These are phyloP conservation scores for Xanthoconium stramineum DNA, from an alignment of 768 basidiomycete genomes.

Conservation along the genomic window DNA sequence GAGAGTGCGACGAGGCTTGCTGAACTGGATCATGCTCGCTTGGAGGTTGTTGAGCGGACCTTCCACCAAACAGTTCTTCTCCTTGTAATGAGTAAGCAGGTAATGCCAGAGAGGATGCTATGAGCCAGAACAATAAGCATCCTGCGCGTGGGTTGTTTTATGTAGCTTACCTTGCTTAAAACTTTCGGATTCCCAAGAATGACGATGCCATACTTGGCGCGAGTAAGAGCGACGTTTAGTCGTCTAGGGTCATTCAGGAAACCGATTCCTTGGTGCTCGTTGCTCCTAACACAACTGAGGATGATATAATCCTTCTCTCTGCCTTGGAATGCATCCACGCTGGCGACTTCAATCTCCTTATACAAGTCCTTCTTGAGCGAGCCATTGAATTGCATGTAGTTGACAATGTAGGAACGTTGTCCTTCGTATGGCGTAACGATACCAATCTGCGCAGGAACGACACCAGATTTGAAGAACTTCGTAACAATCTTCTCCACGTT, in stretches of 20 bases:
- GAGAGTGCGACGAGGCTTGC: conserved; percentile 89
- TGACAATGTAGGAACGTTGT: conserved; percentile 96
- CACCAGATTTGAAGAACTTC: conserved; percentile 99
- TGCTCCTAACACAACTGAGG: conserved; percentile 94
- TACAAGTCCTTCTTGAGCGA: conserved; percentile 98
- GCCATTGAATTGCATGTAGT: conserved; percentile 99
- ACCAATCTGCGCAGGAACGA: conserved; percentile 92
- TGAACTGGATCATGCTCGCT: conserved; percentile 99
- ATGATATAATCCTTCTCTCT: conserved; percentile 99
- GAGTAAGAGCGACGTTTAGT: conserved; percentile 93
- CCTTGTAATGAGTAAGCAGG: conserved; percentile 97
- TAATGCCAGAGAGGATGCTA: conserved; percentile 99
- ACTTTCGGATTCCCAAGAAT: conserved; percentile 99
- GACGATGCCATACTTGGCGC: conserved; percentile 97
- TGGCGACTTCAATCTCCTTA: conserved; percentile 99
- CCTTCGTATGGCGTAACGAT: conserved; percentile 99
- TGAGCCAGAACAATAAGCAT: conserved; percentile 3
- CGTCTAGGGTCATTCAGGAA: conserved; percentile 98
- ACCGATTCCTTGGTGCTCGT: conserved; percentile 99
- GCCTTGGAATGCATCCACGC: conserved; percentile 98
- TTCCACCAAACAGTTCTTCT: conserved; percentile 89
- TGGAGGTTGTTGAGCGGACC: conserved; percentile 96
- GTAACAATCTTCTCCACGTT: conserved; percentile 99
- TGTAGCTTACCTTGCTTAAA: conserved; percentile 80
- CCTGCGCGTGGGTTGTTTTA: conserved; percentile 2